Evolutionary conservation across 805 yeast species (phyloP).

Genomic region (Yamadazyma olivae): DNA sequence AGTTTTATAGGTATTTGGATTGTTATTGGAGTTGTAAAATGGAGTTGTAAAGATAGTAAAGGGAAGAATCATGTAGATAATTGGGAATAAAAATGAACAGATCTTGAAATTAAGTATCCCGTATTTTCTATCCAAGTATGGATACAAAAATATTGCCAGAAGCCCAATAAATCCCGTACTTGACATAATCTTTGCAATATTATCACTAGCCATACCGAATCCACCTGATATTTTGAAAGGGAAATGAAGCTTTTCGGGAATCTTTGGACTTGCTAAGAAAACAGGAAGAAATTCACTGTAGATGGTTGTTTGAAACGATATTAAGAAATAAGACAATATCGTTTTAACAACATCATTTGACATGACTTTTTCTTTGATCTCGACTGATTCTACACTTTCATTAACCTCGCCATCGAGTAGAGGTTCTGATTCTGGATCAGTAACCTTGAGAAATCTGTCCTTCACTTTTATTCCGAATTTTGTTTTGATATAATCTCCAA

Average conservation of each 20-base stretch:
- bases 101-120: constrained; percentile 16
- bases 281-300: constrained; percentile 35
- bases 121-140: constrained; percentile 24
- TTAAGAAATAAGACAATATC: constrained; percentile 29
- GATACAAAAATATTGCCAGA: constrained; percentile 38
- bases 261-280: constrained; percentile 22
- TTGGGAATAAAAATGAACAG: constrained; percentile 28
- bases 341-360: constrained; percentile 28
- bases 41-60: constrained; percentile 28
- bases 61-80: constrained; percentile 28
- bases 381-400: constrained; percentile 2
- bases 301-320: constrained; percentile 27
- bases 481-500: constrained; percentile 28
- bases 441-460: too few relatives aligned
- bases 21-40: constrained; percentile 21
- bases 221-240: constrained; percentile 36
- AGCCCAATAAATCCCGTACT: constrained; percentile 35
- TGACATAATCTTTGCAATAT: constrained; percentile 31
- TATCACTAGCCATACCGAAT: constrained; percentile 25
- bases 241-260: constrained; percentile 20
- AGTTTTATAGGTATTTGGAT: constrained; percentile 25
- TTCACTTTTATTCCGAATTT: neutral
- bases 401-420: neutral
- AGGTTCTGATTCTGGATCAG: neutral
- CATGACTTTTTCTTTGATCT: constrained; percentile 10